Conservation (phyloP, 2,329 filamentous ascomycete species). For the Didymella arachidicola region DNA sequence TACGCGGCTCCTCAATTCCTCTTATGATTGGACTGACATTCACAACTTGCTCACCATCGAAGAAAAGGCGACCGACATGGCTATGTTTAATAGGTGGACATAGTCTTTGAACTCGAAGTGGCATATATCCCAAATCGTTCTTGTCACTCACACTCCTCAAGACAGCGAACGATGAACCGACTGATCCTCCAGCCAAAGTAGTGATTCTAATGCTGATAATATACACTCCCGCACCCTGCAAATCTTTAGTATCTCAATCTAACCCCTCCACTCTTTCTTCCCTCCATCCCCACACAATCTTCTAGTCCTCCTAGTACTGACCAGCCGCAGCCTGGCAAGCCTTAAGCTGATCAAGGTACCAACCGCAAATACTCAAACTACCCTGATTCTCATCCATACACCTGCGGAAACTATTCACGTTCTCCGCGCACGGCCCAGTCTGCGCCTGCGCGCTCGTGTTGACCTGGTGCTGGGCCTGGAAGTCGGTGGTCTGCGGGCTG, state of each 20-base stretch:
- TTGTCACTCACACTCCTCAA: background rate
- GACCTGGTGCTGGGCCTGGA: slow-evolving; percentile 34
- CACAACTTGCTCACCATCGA: too few relatives aligned
- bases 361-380: slow-evolving; percentile 94
- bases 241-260: background rate
- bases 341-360: slow-evolving; percentile 94
- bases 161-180: background rate
- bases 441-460: slow-evolving; percentile 51
- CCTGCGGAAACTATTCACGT: slow-evolving; percentile 85
- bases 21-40: too few relatives aligned
- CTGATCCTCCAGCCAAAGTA: slow-evolving; percentile 4
- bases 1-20: background rate
- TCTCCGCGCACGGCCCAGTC: slow-evolving; percentile 69
- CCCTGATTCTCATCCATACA: slow-evolving; percentile 97
- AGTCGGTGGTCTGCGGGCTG: slow-evolving; percentile 47
- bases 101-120: too few relatives aligned
- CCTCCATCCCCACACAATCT: background rate
- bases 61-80: too few relatives aligned
- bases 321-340: slow-evolving; percentile 58
- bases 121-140: background rate
- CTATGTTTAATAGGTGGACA: too few relatives aligned
- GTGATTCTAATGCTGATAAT: slow-evolving; percentile 27
- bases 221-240: slow-evolving; percentile 5
- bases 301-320: slow-evolving; percentile 53
- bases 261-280: background rate